A percentile compares a stretch with the other conserved stretches of the same genome.
Conservation (phyloP, 148 eudicot genomes). For the Nyssa sinensis region DNA sequence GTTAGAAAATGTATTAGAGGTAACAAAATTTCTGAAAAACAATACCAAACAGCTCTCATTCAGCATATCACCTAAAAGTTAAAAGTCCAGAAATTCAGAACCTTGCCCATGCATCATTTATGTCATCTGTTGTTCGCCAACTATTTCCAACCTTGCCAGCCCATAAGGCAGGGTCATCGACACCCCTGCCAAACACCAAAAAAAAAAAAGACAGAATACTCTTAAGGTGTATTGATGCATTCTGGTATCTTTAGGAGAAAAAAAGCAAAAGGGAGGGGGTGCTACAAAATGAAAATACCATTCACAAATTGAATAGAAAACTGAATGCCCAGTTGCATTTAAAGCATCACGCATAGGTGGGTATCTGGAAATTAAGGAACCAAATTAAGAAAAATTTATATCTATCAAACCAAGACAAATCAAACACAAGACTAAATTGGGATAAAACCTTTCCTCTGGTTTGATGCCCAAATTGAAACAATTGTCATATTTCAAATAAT, state of each 20-base stretch:
- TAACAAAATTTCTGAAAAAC: constrained; percentile 1
- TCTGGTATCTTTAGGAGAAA: constrained; percentile 11
- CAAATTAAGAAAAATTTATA: background rate
- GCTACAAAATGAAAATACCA: constrained; percentile 49
- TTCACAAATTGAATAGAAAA: constrained; percentile 92
- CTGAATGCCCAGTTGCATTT: constrained; percentile 63
- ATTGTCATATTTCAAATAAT: constrained; percentile 94
- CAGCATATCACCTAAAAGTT: background rate
- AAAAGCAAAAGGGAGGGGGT: background rate
- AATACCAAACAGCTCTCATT: background rate
- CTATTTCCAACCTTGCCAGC: constrained; percentile 69
- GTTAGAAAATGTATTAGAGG: background rate
- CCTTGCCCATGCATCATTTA: constrained; percentile 86
- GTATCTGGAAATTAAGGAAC: constrained; percentile 47
- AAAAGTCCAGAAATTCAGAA: constrained; percentile 19
- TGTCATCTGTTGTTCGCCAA: constrained; percentile 88
- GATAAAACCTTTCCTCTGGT: constrained; percentile 63
- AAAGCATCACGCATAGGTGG: constrained; percentile 98
- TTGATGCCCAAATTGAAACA: constrained; percentile 84
- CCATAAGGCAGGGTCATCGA: constrained; percentile 82
- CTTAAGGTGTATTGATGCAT: background rate
- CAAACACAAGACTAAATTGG: background rate
- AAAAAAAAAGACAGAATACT: no score
- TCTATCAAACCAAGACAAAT: no score
- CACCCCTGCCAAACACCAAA: constrained; percentile 61